phyloP scores from a whole-genome alignment of 768 basidiomycete species.

The Atractiella rhizophila region DNA sequence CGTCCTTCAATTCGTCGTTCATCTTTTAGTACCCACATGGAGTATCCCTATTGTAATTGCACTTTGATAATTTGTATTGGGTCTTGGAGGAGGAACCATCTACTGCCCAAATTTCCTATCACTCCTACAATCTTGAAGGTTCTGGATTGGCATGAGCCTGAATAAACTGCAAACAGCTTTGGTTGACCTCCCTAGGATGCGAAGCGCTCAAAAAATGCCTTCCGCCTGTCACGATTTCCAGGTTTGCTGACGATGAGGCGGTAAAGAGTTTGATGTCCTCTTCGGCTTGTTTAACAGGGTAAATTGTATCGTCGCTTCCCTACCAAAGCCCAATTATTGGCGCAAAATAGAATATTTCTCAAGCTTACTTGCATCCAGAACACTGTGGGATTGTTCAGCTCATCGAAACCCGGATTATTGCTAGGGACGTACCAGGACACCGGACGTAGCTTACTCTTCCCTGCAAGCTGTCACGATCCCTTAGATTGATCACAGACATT shows the following conservation, averaged over 20 bases:
- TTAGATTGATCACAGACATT: constrained; percentile 2
- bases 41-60: no score
- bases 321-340: no score
- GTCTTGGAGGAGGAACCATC: no score
- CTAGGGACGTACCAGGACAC: no score
- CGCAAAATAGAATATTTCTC: no score
- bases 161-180: constrained; percentile 1
- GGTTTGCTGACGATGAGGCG: background rate
- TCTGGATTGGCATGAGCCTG: background rate
- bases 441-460: background rate
- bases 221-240: background rate
- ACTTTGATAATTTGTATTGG: no score
- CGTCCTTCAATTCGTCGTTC: no score
- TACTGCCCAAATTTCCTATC: no score
- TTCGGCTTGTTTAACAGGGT: constrained; percentile 1
- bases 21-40: no score
- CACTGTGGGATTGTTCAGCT: no score
- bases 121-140: no score
- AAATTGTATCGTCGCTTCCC: constrained; percentile 1
- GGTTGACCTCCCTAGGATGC: constrained; percentile 1
- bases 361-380: constrained; percentile 1
- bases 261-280: constrained; percentile 4
- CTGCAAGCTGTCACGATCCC: constrained; percentile 3
- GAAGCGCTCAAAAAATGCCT: constrained; percentile 2
- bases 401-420: no score